Base-by-base conservation (phyloP, 352 stramenopile species). In the Nothophytophthora sp. region DNA sequence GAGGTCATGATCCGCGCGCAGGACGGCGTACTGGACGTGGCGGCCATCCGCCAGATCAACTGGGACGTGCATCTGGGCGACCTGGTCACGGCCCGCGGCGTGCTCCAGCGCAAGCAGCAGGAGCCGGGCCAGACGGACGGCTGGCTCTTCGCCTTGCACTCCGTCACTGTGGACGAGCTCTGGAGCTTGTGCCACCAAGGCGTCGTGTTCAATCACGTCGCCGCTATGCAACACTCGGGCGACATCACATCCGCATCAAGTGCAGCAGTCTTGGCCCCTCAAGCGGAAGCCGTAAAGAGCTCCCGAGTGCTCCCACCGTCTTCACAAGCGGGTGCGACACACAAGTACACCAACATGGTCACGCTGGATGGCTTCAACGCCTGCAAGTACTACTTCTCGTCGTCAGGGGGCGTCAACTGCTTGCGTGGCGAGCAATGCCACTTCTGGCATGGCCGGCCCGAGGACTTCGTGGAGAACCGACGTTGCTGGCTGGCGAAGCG, bases 301-400 rank as follows among this genome's bases (percentile, higher is more conserved):
- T 91, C 77, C 10, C 56, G 74, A 3, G 33, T 65, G 13, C 55
- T 89, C 15, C 62, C 68, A 4, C 76, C 77, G 23, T 71, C 73
- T 13, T 87, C 77, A 0, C 78, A 88, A 24, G 73, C 77, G 1
- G 38, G 41, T 0, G 56, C 58, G 5, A 34, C 41, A 1, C 67
- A 82, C 49, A 90, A 88, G 51, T 92, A 95, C 73, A 89, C 80
- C 45, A 92, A 95, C 50, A 90, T 92, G 37, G 83, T 95, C 27
- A 67, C 77, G 24, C 62, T 92, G 41, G 57, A 89, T 45, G 84
- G 84, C 41, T 86, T 88, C 46, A 90, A 92, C 34, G 72, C 80
- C 1, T 95, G 81, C 67, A 95, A 95, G 54, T 95, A 88, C 58
- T 90, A 92, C 55, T 95, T 95, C 55, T 83, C 79, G 18, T 81